These are phyloP conservation scores for Geotrichum reessii DNA, from an alignment of 1,139 yeast genomes.

Conservation along the genomic window DNA sequence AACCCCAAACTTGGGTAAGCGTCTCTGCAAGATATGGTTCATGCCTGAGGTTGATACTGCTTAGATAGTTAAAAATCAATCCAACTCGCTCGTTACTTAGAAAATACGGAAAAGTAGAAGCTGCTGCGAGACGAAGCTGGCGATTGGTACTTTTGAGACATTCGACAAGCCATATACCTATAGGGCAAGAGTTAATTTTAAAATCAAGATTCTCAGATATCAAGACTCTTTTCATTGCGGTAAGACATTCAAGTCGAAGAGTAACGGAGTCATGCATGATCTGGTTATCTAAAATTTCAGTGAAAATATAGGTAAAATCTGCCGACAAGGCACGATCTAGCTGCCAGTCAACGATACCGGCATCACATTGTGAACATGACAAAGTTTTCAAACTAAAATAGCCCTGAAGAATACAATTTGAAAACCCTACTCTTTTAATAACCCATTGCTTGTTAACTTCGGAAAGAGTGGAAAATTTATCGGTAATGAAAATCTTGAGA, in stretches of 20 bases:
- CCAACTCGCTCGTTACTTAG: not conserved
- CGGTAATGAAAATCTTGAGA: slow-evolving; percentile 3
- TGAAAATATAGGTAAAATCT: slow-evolving; percentile 3
- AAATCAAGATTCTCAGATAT: slow-evolving; percentile 23
- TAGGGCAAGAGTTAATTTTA: slow-evolving; percentile 19
- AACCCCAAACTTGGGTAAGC: slow-evolving; percentile 55
- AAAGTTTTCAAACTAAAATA: not conserved
- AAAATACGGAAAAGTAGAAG: slow-evolving; percentile 8
- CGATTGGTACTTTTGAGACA: slow-evolving; percentile 28
- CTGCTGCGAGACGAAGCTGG: slow-evolving; percentile 27
- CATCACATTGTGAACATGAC: slow-evolving; percentile 8
- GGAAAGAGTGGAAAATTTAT: not conserved
- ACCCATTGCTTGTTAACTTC: slow-evolving; percentile 11
- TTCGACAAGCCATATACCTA: slow-evolving; percentile 31
- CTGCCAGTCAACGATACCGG: not conserved
- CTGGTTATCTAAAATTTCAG: slow-evolving; percentile 1
- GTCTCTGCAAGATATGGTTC: slow-evolving; percentile 53
- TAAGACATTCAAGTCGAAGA: slow-evolving; percentile 23
- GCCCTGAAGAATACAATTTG: slow-evolving; percentile 11
- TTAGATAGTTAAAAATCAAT: slow-evolving; percentile 1
- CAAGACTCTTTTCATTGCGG: slow-evolving; percentile 21
- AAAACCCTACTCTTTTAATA: slow-evolving; percentile 9
- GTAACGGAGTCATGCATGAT: slow-evolving; percentile 19
- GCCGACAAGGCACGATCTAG: not conserved
- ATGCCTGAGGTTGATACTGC: slow-evolving; percentile 27